Conservation (phyloP, 306 rosid genomes). For the Mimosa bimucronata region DNA sequence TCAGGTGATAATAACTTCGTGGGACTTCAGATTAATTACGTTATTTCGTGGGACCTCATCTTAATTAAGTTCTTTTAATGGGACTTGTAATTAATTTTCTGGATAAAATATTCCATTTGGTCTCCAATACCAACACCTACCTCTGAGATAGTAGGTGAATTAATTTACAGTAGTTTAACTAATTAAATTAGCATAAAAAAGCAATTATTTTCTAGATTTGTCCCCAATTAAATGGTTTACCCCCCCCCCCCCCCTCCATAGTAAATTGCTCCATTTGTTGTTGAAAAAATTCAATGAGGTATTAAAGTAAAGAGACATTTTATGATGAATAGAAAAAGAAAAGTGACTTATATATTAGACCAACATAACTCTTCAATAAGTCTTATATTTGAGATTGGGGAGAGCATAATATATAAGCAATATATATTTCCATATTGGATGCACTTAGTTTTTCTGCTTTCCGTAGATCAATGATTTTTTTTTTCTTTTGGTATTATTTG, state of each 20-base stretch:
- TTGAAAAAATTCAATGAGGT: not conserved
- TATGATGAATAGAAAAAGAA: not conserved
- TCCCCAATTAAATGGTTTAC: not conserved
- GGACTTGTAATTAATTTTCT: too few relatives aligned
- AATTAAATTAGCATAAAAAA: too few relatives aligned
- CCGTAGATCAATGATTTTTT: constrained; percentile 2
- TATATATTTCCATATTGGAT: not conserved
- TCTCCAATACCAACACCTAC: not conserved
- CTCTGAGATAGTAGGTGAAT: not conserved
- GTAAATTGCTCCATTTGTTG: not conserved
- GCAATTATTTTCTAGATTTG: not conserved
- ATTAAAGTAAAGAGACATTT: not conserved
- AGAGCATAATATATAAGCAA: not conserved
- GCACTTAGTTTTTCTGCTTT: not conserved
- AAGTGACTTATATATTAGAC: not conserved
- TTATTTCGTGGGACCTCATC: too few relatives aligned
- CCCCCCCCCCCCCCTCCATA: not conserved
- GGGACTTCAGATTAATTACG: too few relatives aligned
- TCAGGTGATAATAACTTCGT: too few relatives aligned
- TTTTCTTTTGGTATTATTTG: constrained; percentile 15
- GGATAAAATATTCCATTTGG: not conserved
- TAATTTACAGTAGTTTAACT: not conserved
- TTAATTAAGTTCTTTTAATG: too few relatives aligned
- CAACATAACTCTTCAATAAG: not conserved
- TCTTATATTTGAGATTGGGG: not conserved